Evolutionary conservation across 2,329 filamentous ascomycete genomes (phyloP).

Genomic region (Blumeria hordei): DNA sequence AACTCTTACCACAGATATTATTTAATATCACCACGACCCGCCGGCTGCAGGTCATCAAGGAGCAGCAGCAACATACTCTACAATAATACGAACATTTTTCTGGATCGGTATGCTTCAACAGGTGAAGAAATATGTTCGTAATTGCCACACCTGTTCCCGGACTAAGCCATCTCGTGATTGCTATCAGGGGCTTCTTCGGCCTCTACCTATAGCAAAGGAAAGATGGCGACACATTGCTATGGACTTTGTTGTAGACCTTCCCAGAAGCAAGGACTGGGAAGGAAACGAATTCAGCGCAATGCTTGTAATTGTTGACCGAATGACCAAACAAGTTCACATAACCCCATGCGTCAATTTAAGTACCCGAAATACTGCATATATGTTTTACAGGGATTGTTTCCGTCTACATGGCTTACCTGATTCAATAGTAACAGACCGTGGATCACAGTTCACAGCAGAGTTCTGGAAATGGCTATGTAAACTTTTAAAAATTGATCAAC

Average conservation of each 20-base stretch:
- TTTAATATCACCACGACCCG: neutral
- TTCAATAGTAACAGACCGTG: constrained; percentile 4
- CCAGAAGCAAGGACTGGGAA: neutral
- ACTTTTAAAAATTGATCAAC: neutral
- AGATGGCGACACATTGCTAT: neutral
- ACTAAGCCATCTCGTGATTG: neutral
- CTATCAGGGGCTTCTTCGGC: neutral
- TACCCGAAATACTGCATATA: neutral
- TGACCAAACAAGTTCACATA: neutral
- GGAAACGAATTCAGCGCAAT: neutral
- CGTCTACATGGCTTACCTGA: constrained; percentile 1
- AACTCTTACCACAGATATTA: neutral
- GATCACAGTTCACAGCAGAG: constrained; percentile 3
- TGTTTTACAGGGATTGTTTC: neutral
- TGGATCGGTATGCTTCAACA: neutral
- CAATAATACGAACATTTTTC: neutral
- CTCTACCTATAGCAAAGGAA: neutral
- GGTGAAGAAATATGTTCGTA: neutral
- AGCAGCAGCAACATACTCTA: neutral
- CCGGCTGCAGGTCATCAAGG: neutral
- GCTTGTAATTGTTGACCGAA: neutral
- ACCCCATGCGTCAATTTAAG: neutral
- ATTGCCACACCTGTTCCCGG: neutral
- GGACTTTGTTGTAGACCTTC: neutral
- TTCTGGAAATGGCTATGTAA: constrained; percentile 5